These are phyloP conservation scores for Circinella minor DNA, from an alignment of 371 early-diverging fungal species.

Conservation along the genomic window DNA sequence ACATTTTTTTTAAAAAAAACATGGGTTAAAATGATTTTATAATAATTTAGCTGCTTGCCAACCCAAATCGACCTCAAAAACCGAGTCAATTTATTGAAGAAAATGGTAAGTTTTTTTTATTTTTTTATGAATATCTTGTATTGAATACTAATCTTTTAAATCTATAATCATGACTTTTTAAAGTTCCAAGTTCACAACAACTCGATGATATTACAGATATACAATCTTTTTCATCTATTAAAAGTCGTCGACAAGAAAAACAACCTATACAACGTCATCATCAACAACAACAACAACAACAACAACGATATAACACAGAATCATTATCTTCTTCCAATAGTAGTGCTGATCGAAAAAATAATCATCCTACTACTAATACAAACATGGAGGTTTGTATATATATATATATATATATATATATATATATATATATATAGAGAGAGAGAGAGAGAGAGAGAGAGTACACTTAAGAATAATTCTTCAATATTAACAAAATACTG, in stretches of 20 bases:
- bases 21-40: neutral
- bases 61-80: slow-evolving; percentile 33
- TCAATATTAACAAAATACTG: too few relatives aligned
- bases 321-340: neutral
- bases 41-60: slow-evolving; percentile 22
- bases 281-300: neutral
- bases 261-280: neutral
- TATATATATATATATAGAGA: too few relatives aligned
- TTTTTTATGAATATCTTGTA: neutral
- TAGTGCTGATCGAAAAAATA: too few relatives aligned
- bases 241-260: neutral
- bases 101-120: neutral
- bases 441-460: too few relatives aligned
- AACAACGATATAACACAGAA: neutral
- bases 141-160: neutral
- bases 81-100: slow-evolving; percentile 12
- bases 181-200: neutral
- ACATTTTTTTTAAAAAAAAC: neutral
- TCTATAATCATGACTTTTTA: neutral
- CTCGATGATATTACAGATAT: neutral
- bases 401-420: neutral
- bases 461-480: too few relatives aligned
- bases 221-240: neutral
- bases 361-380: too few relatives aligned
- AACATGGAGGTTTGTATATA: too few relatives aligned